Conservation (phyloP, 345 rosid genomes). For the Acer yangbiense region DNA sequence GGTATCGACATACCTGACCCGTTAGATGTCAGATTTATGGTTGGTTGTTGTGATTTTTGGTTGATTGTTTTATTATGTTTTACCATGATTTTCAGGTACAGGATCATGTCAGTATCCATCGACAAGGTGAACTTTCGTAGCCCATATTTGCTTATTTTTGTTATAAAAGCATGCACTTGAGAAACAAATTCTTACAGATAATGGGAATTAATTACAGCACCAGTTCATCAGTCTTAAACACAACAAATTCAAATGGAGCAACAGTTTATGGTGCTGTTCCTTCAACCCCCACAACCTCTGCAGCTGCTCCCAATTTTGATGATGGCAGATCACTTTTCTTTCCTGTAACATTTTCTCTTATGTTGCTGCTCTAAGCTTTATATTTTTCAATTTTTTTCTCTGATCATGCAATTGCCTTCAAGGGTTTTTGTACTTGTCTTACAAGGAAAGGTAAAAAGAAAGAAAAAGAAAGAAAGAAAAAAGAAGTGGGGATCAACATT, state of each 20-base stretch:
- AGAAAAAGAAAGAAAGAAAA: not conserved
- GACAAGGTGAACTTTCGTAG: conserved; percentile 47
- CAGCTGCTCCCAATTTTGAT: conserved; percentile 20
- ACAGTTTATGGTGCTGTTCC: conserved; percentile 67
- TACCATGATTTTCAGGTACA: conserved; percentile 42
- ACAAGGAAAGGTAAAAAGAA: not conserved
- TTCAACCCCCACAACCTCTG: conserved; percentile 42
- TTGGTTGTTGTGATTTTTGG: no score
- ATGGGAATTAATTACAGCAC: conserved; percentile 43
- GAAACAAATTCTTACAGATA: not conserved
- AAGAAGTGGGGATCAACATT: not conserved
- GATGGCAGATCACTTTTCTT: not conserved
- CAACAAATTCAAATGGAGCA: conserved; percentile 66
- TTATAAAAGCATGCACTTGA: not conserved
- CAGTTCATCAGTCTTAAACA: conserved; percentile 62
- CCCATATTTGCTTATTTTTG: no score
- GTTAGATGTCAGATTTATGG: no score
- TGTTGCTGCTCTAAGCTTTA: conserved; percentile 9
- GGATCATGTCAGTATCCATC: conserved; percentile 61
- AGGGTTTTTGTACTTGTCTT: not conserved
- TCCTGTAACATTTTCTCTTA: conserved; percentile 1
- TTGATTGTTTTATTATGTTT: not conserved
- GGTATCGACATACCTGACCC: no score
- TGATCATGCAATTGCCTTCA: not conserved
- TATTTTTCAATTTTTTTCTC: not conserved